Evolutionary conservation across 2,329 filamentous ascomycete species (phyloP), one percentile per base, ranked within the genome.

Genomic region (Periconia sp.): DNA sequence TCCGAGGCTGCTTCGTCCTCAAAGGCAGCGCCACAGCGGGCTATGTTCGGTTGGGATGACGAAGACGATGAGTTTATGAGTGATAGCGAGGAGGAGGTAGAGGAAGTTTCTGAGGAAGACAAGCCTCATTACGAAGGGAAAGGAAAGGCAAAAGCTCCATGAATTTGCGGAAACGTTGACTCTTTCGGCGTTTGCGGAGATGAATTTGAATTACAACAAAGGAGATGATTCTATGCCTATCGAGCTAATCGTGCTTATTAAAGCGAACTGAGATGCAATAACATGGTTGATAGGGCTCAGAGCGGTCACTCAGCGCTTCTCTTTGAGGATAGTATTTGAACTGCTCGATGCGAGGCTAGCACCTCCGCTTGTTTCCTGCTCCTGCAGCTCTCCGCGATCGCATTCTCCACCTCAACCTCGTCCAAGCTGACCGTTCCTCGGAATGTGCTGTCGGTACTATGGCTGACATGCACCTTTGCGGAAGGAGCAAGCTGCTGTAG

Each of bases 31-130:
- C 59, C 72, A 9, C 62, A 68, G n/a, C 65, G 62, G 36, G 74
- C 78, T 0, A 89, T 91, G 61, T 87, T 86, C 57, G 88, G 87
- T 0, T 92, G 91, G 71, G 88, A 91, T 49, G 87, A 92, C 23
- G 86, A 89, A 40, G 87, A 91, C 26, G 64, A 66, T 12, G 65
- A 70, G 40, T 68, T 68, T 37, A 70, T 75, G 56, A 75, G 72
- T 40, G 72, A 75, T 15, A 73, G 72, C 19, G 73, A 76, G 18
- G 75, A 77, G 11, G 74, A 74, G 8, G 73, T 74, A 13, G 70
- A 72, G 0, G 53, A 66, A 0, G 63, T 58, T 4, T 69, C 65
- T 18, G 64, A 67, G 40, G 65, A 68, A 21, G 61, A 68, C 22
- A 61, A 66, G 13, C 40, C 41, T 7, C 47, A 50, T 18, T 56